These are phyloP conservation scores for Serpula lacrymans DNA, from an alignment of 768 basidiomycete species.

Conservation along the genomic window DNA sequence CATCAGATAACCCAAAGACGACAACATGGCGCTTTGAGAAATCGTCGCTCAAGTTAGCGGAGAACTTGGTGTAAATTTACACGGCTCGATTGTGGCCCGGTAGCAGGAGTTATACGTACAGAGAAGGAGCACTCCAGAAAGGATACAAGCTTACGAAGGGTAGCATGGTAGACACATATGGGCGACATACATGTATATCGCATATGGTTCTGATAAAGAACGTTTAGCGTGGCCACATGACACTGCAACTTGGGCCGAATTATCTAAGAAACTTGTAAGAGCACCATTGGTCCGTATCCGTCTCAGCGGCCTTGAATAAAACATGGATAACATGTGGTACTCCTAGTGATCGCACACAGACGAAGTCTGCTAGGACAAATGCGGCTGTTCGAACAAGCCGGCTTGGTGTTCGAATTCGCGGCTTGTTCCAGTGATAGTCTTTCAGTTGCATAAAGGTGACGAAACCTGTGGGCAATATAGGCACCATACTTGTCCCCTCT, in stretches of 20 bases:
- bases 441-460: conserved; percentile 27
- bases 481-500: conserved; percentile 9
- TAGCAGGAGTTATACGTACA: too few species aligned
- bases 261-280: conserved; percentile 11
- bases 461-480: background rate
- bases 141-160: too few species aligned
- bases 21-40: too few species aligned
- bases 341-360: conserved; percentile 16
- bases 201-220: conserved; percentile 26
- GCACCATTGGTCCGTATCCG: conserved; percentile 17
- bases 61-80: too few species aligned
- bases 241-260: conserved; percentile 18
- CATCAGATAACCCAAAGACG: too few species aligned
- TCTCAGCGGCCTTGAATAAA: conserved; percentile 14
- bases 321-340: conserved; percentile 21
- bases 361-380: conserved; percentile 22
- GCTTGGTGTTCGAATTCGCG: too few species aligned
- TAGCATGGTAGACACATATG: too few species aligned
- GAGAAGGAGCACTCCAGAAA: too few species aligned
- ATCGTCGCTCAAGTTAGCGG: too few species aligned
- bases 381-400: conserved; percentile 26
- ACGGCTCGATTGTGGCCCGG: too few species aligned
- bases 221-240: conserved; percentile 25
- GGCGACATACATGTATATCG: too few species aligned
- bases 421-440: too few species aligned